Evolutionary conservation across 345 rosid species (phyloP), one percentile per base, ranked within the genome.

Genomic region (Syzygium oleosum): DNA sequence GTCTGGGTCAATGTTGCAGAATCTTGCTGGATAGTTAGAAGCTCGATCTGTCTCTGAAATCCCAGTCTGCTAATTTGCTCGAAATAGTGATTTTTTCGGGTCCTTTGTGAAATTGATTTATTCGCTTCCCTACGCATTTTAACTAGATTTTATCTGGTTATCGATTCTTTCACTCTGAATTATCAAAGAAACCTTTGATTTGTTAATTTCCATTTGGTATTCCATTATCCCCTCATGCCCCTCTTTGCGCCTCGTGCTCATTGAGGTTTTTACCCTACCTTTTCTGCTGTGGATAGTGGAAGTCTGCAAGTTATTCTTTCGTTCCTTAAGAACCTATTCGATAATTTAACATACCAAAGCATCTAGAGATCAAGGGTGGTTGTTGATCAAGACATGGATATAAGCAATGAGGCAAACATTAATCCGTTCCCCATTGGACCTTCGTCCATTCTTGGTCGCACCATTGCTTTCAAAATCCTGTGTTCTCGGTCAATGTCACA

Each of bases 391-490:
- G 84, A 53, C 52, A 98, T 97, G 99, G 99, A 97, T 91, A 94
- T 96, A 88, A 96, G 94, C 84, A 96, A 94, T 63, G 99, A 98
- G 87, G 99, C 98, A 7, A 92, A 83, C 61, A 91, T 98, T 88
- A 97, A 92, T 89, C 94, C 93, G 5, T 97, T 98, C 90, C 88
- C 94, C 15, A 98, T 98, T 85, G 99, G 99, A 88, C 99, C 99
- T 29, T 91, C 98, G 34, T 91, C 98, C 4, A 90, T 97, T 58
- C 88, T 95, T 53, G 99, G 99, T 12, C 90, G 99, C 88, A 92
- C 97, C 11, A 92, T 96, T 91, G 99, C 98, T 88, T 94, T 96
- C 78, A 92, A 96, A 90, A 91, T 97, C 80, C 92, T 98, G 86
- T 93, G 97, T 85, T 96, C 97, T 88, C 95, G 91, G 91, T 96